Evolutionary conservation across 495 filamentous ascomycete species (phyloP).

Genomic region (Daldinia caldariorum): DNA sequence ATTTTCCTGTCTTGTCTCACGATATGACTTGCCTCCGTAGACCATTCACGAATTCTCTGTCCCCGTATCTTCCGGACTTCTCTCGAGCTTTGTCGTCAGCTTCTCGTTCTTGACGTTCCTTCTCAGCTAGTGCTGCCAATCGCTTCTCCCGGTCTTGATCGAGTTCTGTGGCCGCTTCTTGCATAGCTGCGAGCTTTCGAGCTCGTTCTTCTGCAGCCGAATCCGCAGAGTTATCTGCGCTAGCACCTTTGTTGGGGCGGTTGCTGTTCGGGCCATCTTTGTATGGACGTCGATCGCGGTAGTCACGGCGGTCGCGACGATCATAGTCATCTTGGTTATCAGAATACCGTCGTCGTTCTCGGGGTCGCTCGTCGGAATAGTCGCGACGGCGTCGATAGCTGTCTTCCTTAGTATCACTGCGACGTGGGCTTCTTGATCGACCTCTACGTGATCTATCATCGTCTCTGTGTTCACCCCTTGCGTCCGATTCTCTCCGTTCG

Average conservation of each 20-base stretch:
- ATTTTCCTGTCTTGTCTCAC: constrained; percentile 5
- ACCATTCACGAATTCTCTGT: constrained; percentile 67
- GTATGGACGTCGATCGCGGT: constrained; percentile 30
- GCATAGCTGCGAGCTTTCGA: constrained; percentile 86
- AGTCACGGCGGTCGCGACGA: constrained; percentile 18
- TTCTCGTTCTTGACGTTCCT: constrained; percentile 70
- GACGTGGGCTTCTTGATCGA: constrained; percentile 49
- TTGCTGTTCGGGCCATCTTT: constrained; percentile 27
- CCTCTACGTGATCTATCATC: constrained; percentile 40
- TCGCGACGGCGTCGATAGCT: constrained; percentile 40
- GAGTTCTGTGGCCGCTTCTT: constrained; percentile 79
- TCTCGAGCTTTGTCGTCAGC: constrained; percentile 69
- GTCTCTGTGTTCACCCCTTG: constrained; percentile 41
- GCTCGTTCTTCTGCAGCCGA: constrained; percentile 64
- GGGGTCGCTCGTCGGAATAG: constrained; percentile 40
- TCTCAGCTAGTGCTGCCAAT: constrained; percentile 71
- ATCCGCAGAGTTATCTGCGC: constrained; percentile 26
- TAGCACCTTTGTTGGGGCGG: not conserved
- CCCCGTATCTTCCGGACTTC: constrained; percentile 67
- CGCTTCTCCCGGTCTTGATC: constrained; percentile 78
- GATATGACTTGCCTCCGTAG: constrained; percentile 61
- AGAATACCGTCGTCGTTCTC: constrained; percentile 27
- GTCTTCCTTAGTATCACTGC: constrained; percentile 43
- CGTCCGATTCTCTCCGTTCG: constrained; percentile 34
- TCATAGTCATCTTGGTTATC: constrained; percentile 25